Base-by-base conservation (phyloP, 73 alveolate species). In the Stentor roeselii region DNA sequence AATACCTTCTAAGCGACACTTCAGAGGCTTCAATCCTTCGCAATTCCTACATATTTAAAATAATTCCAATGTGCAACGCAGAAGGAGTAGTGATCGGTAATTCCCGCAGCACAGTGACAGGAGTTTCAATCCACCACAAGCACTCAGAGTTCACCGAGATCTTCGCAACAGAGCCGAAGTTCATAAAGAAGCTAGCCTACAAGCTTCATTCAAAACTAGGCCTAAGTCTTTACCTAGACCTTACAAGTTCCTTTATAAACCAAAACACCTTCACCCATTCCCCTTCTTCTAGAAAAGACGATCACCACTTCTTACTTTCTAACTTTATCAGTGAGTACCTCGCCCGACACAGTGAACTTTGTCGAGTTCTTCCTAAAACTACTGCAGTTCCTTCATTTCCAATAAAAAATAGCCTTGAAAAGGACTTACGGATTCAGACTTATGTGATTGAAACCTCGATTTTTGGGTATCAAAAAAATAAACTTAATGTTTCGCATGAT, bases 61-160 rank as follows among this genome's bases (percentile, higher is more conserved):
- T 94, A 11, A 87, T 92, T 3, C 99, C 99, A 39, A 97, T 97
- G 98, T 86, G 93, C 82, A 97, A 97, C 88, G 98, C 99, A 15
- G 99, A 97, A 89, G 99, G 99, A 0, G 99, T 95, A 3, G 84
- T 95, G 41, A 90, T 95, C 6, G 99, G 99, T 0, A 97, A 97
- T 86, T 95, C 97, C 41, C 83, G 99, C 78, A 91, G 98, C 61
- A 92, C 98, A 75, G 90, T 97, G 61, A 90, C 97, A 58, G 98
- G 98, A 39, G 6, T 50, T 6, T 50, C 67, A 11, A 50, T 50
- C 6, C 67, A 50, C 6, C 67, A 50, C 6, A 50, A 50, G 21
- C 67, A 11, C 21, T 50, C 67, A 50, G 67, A 50, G 21, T 11
- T 50, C 30, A 11, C 67, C 30, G 67, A 50, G 6, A 11, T 50